Evolutionary conservation across 2,329 filamentous ascomycete species (phyloP), one percentile per base, ranked within the genome.

Genomic region (Leptographium radiaticola): DNA sequence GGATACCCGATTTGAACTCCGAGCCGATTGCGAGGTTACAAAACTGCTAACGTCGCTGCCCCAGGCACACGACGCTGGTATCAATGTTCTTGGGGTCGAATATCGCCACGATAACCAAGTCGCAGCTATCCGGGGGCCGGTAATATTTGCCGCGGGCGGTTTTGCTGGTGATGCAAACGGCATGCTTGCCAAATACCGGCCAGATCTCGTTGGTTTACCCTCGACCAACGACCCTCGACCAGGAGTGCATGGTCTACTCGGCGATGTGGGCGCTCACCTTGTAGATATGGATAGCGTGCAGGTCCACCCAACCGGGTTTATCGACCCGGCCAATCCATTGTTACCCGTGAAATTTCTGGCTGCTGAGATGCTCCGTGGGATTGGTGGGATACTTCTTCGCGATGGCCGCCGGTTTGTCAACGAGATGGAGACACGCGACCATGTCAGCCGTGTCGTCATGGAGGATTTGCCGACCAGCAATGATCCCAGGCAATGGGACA

Each of bases 251-350:
- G 10, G 25, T 12, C 31, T 59, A 10, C 43, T 58, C 65, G 97
- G 93, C 62, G 83, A 81, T 60, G 95, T 97, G 68, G 93, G 93
- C 61, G 93, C 91, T 63, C 95, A 97, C 66, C 91, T 87, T 60
- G 96, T 98, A 63, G 93, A 98, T 69, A 91, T 98, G 89, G 93
- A 98, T 80, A 97, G 96, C 79, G 91, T 98, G 61, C 93, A 98
- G 75, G 90, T 98, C 46, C 93, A 98, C 73, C 93, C 93, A 48
- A 98, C 93, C 53, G 93, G 93, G 77, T 82, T 98, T 39, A 86
- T 98, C 46, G 93, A 97, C 72, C 91, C 93, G 69, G 97, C 97
- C 78, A 91, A 96, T 67, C 91, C 93, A 55, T 81, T 76, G 49
- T 93, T 89, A 63, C 97, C 97, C 79, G 95, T 89, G 81, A 98